Evolutionary conservation across 1,284 basidiomycete species (phyloP).

Genomic region (Omphalotus olearius): DNA sequence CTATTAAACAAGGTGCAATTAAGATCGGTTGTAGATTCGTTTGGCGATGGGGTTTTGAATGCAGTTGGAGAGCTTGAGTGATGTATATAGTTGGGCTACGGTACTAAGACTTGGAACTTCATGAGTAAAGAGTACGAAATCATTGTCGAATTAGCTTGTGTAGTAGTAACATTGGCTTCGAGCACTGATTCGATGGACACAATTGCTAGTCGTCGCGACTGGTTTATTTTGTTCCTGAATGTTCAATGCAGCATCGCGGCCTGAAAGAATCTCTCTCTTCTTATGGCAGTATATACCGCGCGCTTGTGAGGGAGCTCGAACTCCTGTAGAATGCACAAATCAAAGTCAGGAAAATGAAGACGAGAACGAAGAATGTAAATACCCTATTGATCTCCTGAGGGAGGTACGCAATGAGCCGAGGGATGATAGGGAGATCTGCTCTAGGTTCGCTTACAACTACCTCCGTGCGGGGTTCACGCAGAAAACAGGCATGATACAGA

Average conservation of each 20-base stretch:
- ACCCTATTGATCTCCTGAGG: constrained; percentile 5
- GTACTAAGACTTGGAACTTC: no score
- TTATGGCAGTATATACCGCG: constrained; percentile 15
- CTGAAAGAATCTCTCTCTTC: constrained; percentile 19
- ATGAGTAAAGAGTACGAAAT: no score
- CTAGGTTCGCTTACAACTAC: constrained; percentile 18
- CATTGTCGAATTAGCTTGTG: no score
- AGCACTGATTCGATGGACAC: no score
- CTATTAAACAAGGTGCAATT: constrained; percentile 1
- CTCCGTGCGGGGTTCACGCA: constrained; percentile 18
- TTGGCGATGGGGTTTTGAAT: not conserved
- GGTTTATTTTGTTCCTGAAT: no score
- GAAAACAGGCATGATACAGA: constrained; percentile 17
- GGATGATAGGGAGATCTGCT: constrained; percentile 15
- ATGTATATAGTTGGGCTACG: no score
- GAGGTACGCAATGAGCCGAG: constrained; percentile 15
- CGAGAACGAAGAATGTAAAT: no score
- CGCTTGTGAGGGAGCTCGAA: constrained; percentile 19
- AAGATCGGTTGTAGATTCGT: not conserved
- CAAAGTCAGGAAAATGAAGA: no score
- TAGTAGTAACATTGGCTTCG: no score
- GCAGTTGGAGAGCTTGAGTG: not conserved
- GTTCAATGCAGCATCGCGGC: constrained; percentile 16
- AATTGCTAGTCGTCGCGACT: no score
- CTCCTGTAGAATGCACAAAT: constrained; percentile 7